phyloP scores from a whole-genome alignment of 192 early-diverging fungal species.

The Pecoramyces ruminantium region DNA sequence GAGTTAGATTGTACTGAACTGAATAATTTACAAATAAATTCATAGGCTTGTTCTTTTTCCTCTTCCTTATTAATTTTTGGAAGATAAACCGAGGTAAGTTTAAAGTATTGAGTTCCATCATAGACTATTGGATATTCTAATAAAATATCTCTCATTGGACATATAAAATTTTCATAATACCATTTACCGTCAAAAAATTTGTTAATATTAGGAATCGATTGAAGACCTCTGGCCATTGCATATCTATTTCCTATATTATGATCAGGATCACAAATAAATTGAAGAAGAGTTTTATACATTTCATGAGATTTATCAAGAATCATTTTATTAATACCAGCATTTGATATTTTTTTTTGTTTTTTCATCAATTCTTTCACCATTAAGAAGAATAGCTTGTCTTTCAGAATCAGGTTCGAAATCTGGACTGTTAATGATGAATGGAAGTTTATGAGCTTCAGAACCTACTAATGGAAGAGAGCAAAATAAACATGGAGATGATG shows the following conservation, averaged over 20 bases:
- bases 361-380: background rate
- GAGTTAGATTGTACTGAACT: no score
- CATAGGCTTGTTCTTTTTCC: background rate
- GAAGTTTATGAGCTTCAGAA: background rate
- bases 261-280: background rate
- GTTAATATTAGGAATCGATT: background rate
- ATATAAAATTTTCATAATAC: background rate
- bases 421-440: background rate
- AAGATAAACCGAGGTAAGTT: background rate
- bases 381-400: background rate
- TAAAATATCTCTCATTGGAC: no score
- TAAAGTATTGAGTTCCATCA: background rate
- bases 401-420: background rate
- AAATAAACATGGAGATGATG: background rate
- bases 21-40: background rate
- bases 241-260: background rate
- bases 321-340: background rate
- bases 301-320: background rate
- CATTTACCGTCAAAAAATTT: background rate
- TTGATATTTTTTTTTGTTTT: background rate
- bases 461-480: background rate
- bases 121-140: no score
- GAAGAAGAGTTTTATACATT: background rate
- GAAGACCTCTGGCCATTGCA: background rate
- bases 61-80: background rate